Evolutionary conservation across 2,329 filamentous ascomycete species (phyloP), one percentile per base, ranked within the genome.

Genomic region (Camillea tinctor): DNA sequence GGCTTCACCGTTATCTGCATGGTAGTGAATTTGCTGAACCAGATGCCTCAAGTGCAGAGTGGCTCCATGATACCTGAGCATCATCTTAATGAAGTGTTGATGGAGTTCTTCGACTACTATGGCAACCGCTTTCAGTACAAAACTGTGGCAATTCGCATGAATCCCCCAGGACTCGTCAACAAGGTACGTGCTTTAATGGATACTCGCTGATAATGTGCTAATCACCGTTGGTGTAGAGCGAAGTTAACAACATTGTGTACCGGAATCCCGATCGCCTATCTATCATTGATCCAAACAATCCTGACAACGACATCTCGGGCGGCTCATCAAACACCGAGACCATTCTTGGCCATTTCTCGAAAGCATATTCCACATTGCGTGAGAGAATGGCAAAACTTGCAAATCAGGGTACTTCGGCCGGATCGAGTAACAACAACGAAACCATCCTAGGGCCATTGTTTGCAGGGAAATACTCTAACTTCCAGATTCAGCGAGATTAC

Each of bases 1-100:
- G 95, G 95, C 2, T 98, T 97, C 72, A 92, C 93, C 1, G 90
- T 96, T 64, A 97, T 94, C 58, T 99, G 95, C 78, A 81, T 99
- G 63, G 91, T 97, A 5, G 91, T 95, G 60, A 95, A 91, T 79
- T 87, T 97, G 75, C 78, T 98, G 52, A 91, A 97, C 72, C 81
- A 91, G 65, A 86, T 93, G 80, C 91, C 92, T 9, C 83, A 88
- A 62, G 80, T 88, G 1, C 86, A 91, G 67, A 86, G 83, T 62
- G 76, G 82, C 23, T 83, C 80, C 60, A 78, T 90, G 69, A 72
- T 82, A 4, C 80, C 84, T 1, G 81, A 87, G 44, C 82, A 88
- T 54, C 88, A 96, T 66, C 83, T 96, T 1, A 93, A 93, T 13
- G 85, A 93, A 66, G 80, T 96, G 56, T 81, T 99, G 9, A 84